These are phyloP conservation scores for Aegle marmelos DNA, from an alignment of 345 rosid genomes.

Conservation along the genomic window DNA sequence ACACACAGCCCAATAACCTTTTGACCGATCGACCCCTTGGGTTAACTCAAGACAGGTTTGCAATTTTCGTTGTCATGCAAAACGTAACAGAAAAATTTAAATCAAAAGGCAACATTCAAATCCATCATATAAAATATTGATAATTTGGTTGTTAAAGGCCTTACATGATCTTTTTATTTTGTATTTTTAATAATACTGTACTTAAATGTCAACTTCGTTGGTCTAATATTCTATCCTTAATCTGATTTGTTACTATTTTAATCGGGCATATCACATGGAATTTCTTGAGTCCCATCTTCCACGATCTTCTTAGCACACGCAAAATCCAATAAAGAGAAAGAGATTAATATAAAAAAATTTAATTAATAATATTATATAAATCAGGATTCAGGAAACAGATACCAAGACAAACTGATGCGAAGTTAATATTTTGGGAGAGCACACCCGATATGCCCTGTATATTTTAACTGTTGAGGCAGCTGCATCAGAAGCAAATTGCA, in stretches of 20 bases:
- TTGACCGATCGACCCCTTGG: too few relatives aligned
- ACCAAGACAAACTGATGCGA: background rate
- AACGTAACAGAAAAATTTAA: background rate
- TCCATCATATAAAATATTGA: background rate
- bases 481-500: slow-evolving; percentile 24
- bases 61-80: background rate
- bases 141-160: background rate
- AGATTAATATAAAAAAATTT: background rate
- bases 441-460: slow-evolving; percentile 2
- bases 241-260: background rate
- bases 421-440: background rate
- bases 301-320: slow-evolving; percentile 21
- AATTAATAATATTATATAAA: background rate
- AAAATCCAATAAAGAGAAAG: slow-evolving; percentile 10
- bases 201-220: slow-evolving; percentile 11
- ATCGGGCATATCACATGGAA: slow-evolving; percentile 29
- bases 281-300: slow-evolving; percentile 25
- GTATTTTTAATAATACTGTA: background rate
- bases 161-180: background rate
- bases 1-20: too few relatives aligned
- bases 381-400: slow-evolving; percentile 7
- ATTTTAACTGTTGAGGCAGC: slow-evolving; percentile 16
- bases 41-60: too few relatives aligned
- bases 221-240: background rate
- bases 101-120: background rate